phyloP scores from a whole-genome alignment of 208 protist species.

The Herpetomonas tarakana region DNA sequence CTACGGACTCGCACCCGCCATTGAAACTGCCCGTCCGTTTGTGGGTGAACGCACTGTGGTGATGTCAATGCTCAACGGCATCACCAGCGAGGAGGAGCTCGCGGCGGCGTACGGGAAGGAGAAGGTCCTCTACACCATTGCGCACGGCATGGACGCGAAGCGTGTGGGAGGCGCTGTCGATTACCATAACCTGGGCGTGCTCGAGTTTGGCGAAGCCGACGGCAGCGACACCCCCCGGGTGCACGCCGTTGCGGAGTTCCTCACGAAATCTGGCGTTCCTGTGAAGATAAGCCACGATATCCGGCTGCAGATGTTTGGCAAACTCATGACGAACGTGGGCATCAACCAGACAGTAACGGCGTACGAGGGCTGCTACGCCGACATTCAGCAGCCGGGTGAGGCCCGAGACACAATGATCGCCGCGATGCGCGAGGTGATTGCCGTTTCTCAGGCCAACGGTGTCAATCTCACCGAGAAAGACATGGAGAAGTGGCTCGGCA shows the following conservation, averaged over 20 bases:
- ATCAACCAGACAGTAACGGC: constrained; percentile 13
- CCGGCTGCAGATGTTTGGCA: constrained; percentile 10
- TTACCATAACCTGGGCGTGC: constrained; percentile 16
- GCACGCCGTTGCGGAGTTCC: not conserved
- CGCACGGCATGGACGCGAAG: constrained; percentile 16
- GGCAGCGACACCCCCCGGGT: constrained; percentile 6
- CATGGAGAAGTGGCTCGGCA: constrained; percentile 10
- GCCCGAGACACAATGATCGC: constrained; percentile 10
- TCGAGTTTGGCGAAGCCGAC: constrained; percentile 17
- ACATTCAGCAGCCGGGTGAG: constrained; percentile 2
- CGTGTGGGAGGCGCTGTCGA: constrained; percentile 10
- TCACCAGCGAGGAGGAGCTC: constrained; percentile 16
- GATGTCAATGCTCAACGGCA: constrained; percentile 19
- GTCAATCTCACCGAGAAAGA: constrained; percentile 16
- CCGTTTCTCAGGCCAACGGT: constrained; percentile 7
- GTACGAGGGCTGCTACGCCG: constrained; percentile 11
- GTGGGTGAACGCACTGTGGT: constrained; percentile 16
- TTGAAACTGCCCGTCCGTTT: constrained; percentile 17
- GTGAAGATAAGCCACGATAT: constrained; percentile 8
- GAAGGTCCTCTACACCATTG: constrained; percentile 16
- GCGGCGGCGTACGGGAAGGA: constrained; percentile 13
- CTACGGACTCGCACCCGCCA: constrained; percentile 12
- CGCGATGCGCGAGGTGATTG: constrained; percentile 19
- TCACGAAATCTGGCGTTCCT: not conserved
- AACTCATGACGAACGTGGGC: constrained; percentile 21